Base-by-base conservation (phyloP, 139 green algal species). In the Picochlorum sp. region DNA sequence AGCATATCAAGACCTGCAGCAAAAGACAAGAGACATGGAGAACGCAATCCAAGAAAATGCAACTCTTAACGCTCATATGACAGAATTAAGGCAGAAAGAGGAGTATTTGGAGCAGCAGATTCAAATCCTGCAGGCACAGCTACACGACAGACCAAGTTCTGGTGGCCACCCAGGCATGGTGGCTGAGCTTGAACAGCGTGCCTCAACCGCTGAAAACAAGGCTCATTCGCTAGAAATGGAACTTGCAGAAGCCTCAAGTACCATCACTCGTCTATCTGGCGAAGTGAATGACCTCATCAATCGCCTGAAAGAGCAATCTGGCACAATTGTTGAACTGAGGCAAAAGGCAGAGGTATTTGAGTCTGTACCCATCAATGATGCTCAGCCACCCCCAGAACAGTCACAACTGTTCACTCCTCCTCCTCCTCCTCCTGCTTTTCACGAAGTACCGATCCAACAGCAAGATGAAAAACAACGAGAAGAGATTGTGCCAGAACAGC, bases 1-100 rank as follows among this genome's bases (percentile, higher is more conserved):
- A 13, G 47, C 73, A 11, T 66, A 34, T 37, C 67, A 74, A 62
- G 69, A 72, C 30, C 49, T 75, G 8, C 65, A 82, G 68, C 66
- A 71, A 7, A 62, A 79, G 60, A 56, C 74, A 32, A 37, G 57
- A 2, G 72, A 79, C 45, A 67, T 54, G 34, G 52, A 65, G 11
- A 37, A 30, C 26, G 41, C 15, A 16, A 47, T 26, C 8, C 47
- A 54, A 13, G 47, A 56, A 8, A 54, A 26, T 54, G 16, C 47
- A 20, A 20, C 47, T 26, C n/a, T 54, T 7, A 54, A 21, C 0
- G 15, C 16, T 13, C 18, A 54, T 20, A 20, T 54, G 47, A 26
- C 47, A 9, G 16, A 26, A 54, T 26, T 20, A 20, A 20, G n/a
- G 18, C 16, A 54, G 47, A 20, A 13, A 3, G 47, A 54, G 23